Evolutionary conservation across 331 rosid species (phyloP).

Genomic region (Arachis monticola): DNA sequence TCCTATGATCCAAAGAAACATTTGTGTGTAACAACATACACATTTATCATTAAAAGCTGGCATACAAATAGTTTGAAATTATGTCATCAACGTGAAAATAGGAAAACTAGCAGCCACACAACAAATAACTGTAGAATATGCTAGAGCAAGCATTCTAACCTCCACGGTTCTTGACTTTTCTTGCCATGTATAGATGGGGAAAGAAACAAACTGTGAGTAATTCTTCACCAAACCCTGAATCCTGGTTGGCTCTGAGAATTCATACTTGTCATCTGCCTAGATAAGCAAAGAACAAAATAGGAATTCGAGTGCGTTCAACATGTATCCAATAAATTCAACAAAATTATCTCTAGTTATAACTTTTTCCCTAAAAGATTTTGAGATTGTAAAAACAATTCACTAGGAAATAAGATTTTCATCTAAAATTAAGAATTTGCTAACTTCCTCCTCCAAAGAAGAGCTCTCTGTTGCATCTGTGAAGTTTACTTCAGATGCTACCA

Average conservation of each 20-base stretch:
- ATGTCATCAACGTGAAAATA: not conserved
- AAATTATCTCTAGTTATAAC: not conserved
- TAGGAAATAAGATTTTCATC: not conserved
- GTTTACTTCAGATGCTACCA: conserved; percentile 4
- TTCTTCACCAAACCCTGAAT: conserved; percentile 94
- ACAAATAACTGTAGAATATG: not conserved
- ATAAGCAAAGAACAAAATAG: conserved; percentile 12
- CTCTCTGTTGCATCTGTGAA: not conserved
- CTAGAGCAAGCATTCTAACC: conserved; percentile 51
- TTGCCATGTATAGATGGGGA: conserved; percentile 97
- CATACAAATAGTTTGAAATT: not conserved
- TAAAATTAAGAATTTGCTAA: not conserved
- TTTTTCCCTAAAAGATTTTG: not conserved
- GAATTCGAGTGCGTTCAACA: conserved; percentile 3
- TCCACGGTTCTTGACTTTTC: conserved; percentile 92
- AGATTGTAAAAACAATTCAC: not conserved
- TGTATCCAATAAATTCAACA: not conserved
- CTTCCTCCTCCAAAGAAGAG: not conserved
- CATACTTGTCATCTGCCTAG: conserved; percentile 95
- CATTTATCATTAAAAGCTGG: not conserved
- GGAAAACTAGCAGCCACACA: conserved; percentile 10
- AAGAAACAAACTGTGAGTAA: conserved; percentile 97
- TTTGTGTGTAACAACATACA: not conserved
- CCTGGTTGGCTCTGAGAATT: conserved; percentile 83
- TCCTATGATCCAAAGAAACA: not conserved